phyloP scores from a whole-genome alignment of 2,329 filamentous ascomycete species.

The Dryadomyces quercus-mongolicae region DNA sequence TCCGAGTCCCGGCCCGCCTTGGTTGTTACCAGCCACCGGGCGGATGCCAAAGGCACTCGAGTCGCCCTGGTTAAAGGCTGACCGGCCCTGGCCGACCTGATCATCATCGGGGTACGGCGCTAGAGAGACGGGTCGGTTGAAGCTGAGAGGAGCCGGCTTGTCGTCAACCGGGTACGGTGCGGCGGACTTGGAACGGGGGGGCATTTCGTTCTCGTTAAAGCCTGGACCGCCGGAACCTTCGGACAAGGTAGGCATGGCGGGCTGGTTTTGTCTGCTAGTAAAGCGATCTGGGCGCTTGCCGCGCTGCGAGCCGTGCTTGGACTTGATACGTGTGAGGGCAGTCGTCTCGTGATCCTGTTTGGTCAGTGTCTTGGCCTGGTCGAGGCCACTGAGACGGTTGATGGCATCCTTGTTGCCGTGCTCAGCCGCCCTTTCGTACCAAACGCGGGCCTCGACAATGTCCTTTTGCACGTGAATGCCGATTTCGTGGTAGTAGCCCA shows the following conservation, averaged over 20 bases:
- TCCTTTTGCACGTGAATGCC: constrained; percentile 84
- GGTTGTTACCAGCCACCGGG: constrained; percentile 21
- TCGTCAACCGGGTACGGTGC: constrained; percentile 64
- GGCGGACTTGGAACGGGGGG: constrained; percentile 37
- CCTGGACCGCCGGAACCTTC: constrained; percentile 29
- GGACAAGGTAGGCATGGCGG: constrained; percentile 32
- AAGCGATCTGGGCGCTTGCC: constrained; percentile 50
- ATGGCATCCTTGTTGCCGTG: constrained; percentile 87
- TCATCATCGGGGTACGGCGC: constrained; percentile 45
- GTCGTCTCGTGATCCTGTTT: constrained; percentile 89
- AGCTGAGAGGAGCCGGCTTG: constrained; percentile 35
- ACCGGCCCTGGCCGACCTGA: neutral
- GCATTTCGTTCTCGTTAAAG: constrained; percentile 18
- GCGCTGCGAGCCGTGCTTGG: constrained; percentile 57
- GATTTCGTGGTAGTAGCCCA: constrained; percentile 96
- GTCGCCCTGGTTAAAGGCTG: neutral
- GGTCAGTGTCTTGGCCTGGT: constrained; percentile 70
- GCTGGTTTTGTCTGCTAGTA: constrained; percentile 23
- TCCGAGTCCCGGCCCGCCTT: constrained; percentile 10
- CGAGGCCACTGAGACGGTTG: constrained; percentile 71
- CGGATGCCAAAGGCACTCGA: constrained; percentile 37
- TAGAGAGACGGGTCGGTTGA: constrained; percentile 31
- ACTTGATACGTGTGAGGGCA: constrained; percentile 79
- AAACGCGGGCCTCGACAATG: constrained; percentile 67
- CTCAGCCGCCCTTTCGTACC: constrained; percentile 83